Evolutionary conservation across 768 basidiomycete species (phyloP).

Genomic region (Asterophora parasitica): DNA sequence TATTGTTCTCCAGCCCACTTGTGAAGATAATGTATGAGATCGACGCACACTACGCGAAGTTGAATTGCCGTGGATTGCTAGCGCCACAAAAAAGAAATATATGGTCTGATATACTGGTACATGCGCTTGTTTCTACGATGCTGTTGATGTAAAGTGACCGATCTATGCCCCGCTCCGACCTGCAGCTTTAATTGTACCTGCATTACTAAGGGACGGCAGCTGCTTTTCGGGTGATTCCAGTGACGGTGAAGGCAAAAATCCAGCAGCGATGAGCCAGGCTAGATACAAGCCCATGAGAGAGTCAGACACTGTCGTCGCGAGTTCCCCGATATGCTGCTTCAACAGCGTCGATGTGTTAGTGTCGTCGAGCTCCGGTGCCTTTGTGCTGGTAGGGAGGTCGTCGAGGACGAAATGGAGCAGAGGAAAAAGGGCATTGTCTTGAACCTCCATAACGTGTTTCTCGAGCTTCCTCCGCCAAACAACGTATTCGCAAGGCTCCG

Average conservation of each 20-base stretch:
- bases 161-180: slow-evolving; percentile 58
- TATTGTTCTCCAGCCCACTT: too few species aligned
- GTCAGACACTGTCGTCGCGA: slow-evolving; percentile 63
- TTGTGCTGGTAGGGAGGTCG: slow-evolving; percentile 95
- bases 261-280: slow-evolving; percentile 85
- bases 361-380: slow-evolving; percentile 87
- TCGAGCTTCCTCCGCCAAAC: slow-evolving; percentile 90
- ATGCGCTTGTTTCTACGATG: slow-evolving; percentile 2
- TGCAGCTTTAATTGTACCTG: slow-evolving; percentile 51
- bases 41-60: too few species aligned
- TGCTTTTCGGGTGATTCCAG: slow-evolving; percentile 30
- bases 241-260: slow-evolving; percentile 65
- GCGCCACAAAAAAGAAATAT: too few species aligned
- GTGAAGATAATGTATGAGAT: too few species aligned
- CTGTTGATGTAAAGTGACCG: neutral
- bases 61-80: too few species aligned
- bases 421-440: slow-evolving; percentile 97
- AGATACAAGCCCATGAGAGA: slow-evolving; percentile 82
- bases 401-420: slow-evolving; percentile 96
- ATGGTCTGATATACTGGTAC: slow-evolving; percentile 1
- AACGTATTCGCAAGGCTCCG: slow-evolving; percentile 80
- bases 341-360: slow-evolving; percentile 71
- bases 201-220: slow-evolving; percentile 43
- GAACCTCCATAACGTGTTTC: slow-evolving; percentile 88
- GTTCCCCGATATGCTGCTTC: slow-evolving; percentile 30